Percentiles rank a stretch among this genome's conserved stretches.
Evolutionary conservation across 1,284 basidiomycete genomes (phyloP).

Genomic region (Earliella scabrosa): DNA sequence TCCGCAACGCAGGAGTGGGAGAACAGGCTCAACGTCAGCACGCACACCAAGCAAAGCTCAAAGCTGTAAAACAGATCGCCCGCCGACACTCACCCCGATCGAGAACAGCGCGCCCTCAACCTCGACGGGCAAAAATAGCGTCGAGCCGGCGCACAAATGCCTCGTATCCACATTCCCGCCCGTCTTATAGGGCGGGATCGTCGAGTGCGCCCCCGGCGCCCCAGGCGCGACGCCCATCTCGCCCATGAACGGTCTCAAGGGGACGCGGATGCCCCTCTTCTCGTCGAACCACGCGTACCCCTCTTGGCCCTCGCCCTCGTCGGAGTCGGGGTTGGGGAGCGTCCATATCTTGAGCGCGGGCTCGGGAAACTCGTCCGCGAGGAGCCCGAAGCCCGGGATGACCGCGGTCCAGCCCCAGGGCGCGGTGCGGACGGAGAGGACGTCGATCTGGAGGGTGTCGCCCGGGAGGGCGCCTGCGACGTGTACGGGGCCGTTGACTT

Average conservation of each 20-base stretch:
- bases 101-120: constrained; percentile 64
- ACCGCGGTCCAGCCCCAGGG: constrained; percentile 66
- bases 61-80: too few species aligned
- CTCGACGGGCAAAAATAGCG: constrained; percentile 60
- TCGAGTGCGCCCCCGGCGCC: constrained; percentile 54
- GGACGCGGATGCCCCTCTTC: constrained; percentile 48
- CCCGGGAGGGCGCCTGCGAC: constrained; percentile 54
- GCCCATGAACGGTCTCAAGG: constrained; percentile 58
- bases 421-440: constrained; percentile 53
- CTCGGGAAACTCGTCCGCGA: constrained; percentile 56
- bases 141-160: constrained; percentile 55
- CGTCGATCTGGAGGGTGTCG: constrained; percentile 62
- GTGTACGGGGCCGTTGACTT: constrained; percentile 63
- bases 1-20: too few species aligned
- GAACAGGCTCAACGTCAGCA: too few species aligned
- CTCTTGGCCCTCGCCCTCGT: constrained; percentile 24
- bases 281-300: constrained; percentile 54
- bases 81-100: constrained; percentile 52
- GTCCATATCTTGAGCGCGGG: constrained; percentile 59
- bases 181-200: constrained; percentile 64
- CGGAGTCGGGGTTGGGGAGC: constrained; percentile 27
- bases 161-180: constrained; percentile 67
- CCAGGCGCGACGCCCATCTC: constrained; percentile 72
- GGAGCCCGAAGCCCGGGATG: constrained; percentile 61
- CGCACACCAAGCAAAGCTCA: too few species aligned